Base-by-base conservation (phyloP, 805 yeast genomes). In the Hanseniaspora valbyensis region DNA sequence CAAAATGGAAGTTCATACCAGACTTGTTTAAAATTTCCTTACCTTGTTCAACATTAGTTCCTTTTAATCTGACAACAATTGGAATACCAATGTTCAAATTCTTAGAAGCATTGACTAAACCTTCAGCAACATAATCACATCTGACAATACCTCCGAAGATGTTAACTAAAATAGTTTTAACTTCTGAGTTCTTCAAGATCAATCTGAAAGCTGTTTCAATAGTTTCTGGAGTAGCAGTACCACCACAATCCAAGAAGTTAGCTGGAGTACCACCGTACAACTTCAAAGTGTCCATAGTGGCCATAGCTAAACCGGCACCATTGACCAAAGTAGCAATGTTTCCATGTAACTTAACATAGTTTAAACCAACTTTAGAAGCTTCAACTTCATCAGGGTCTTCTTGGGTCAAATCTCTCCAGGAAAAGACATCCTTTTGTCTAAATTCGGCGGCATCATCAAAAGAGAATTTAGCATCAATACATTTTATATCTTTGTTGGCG, bases 221-320 rank as follows among this genome's bases (percentile, higher is more conserved):
- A 63, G 98, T 90, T 71, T 86, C 84, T 59, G 97, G 96, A 56
- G 97, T 92, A 61, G 99, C 98, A 69, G 96, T 95, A 75, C 99
- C 99, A 76, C 99, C 99, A 71, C 96, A 92, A 75, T 92, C 99
- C 68, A 92, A 79, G 79, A 92, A 92, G 77, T 92, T 92, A 58
- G 98, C 99, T 62, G 99, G 99, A 60, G 80, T 84, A 69, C 99
- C 99, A 64, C 97, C 96, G 74, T 88, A 85, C 62, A 92, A 79
- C 74, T 92, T 88, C 75, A 92, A 87, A 68, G 94, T 94, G 71
- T 92, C 99, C 96, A 92, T 89, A 58, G 99, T 92, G 61, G 99
- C 99, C 99, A 92, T 92, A 63, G 99, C 99, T 67, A 92, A 78
- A 70, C 99, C 99, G 53, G 99, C 99, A 75, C 99, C 99, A 71